Evolutionary conservation across 2,329 filamentous ascomycete genomes (phyloP).

Genomic region (Alternaria sp.): DNA sequence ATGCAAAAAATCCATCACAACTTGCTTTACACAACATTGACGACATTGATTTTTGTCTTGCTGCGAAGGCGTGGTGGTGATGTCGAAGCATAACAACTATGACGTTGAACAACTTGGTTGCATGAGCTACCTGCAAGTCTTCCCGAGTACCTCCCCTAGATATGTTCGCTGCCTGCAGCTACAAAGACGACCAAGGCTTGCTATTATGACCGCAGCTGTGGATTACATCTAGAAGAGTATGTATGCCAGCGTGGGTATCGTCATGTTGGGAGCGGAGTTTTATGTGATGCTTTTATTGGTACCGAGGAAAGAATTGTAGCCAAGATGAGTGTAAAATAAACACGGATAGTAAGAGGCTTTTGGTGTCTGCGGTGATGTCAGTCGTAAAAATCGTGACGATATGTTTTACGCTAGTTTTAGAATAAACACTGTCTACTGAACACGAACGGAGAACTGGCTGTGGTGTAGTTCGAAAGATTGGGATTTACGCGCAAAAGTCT

Average conservation of each 20-base stretch:
- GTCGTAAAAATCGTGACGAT: neutral
- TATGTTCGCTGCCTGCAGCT: neutral
- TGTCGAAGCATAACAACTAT: neutral
- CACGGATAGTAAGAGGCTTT: neutral
- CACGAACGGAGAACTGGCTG: neutral
- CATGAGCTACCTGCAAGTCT: neutral
- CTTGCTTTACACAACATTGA: neutral
- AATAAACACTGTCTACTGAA: neutral
- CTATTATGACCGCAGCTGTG: neutral
- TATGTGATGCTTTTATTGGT: neutral
- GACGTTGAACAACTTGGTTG: neutral
- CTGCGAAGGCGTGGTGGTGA: neutral
- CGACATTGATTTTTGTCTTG: neutral
- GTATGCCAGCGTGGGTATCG: neutral
- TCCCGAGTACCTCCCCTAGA: neutral
- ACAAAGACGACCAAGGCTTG: neutral
- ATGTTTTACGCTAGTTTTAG: neutral
- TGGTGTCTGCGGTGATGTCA: neutral
- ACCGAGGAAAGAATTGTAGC: accelerated
- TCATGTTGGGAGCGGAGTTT: neutral
- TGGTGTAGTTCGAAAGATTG: neutral
- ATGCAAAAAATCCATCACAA: neutral
- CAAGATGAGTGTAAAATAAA: neutral
- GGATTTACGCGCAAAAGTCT: neutral
- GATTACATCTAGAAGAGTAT: neutral